Conservation (phyloP, 2,329 filamentous ascomycete species). For the Penicillium paneum region DNA sequence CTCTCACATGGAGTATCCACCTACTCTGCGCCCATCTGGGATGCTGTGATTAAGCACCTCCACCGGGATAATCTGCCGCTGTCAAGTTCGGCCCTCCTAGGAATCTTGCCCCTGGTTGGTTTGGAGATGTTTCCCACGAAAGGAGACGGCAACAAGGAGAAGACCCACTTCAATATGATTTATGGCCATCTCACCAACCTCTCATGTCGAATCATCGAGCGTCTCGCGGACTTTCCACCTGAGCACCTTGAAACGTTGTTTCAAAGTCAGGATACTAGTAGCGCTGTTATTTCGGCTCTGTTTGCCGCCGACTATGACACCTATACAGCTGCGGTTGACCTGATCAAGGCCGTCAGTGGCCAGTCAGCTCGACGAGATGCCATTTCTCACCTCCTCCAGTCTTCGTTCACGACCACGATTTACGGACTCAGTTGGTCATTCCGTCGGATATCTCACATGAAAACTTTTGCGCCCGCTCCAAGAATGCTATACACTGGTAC, state of each 20-base stretch:
- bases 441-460: conserved; percentile 54
- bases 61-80: conserved; percentile 65
- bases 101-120: conserved; percentile 66
- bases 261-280: conserved; percentile 63
- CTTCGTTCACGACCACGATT: conserved; percentile 56
- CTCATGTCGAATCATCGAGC: conserved; percentile 71
- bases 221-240: conserved; percentile 71
- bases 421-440: conserved; percentile 56
- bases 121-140: conserved; percentile 68
- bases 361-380: conserved; percentile 63
- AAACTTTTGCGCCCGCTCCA: conserved; percentile 58
- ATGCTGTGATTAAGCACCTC: conserved; percentile 67
- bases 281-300: conserved; percentile 72
- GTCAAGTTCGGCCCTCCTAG: conserved; percentile 70
- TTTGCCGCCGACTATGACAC: conserved; percentile 77
- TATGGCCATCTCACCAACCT: conserved; percentile 61
- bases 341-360: conserved; percentile 77
- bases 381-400: conserved; percentile 58
- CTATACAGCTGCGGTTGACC: conserved; percentile 73
- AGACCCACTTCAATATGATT: conserved; percentile 72
- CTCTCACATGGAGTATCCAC: conserved; percentile 66
- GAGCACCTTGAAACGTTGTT: conserved; percentile 68
- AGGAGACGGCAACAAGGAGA: conserved; percentile 47
- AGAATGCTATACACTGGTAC: conserved; percentile 60
- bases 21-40: conserved; percentile 75